Evolutionary conservation across 1,284 basidiomycete genomes (phyloP).

Genomic region (Trichosporon ovoides): DNA sequence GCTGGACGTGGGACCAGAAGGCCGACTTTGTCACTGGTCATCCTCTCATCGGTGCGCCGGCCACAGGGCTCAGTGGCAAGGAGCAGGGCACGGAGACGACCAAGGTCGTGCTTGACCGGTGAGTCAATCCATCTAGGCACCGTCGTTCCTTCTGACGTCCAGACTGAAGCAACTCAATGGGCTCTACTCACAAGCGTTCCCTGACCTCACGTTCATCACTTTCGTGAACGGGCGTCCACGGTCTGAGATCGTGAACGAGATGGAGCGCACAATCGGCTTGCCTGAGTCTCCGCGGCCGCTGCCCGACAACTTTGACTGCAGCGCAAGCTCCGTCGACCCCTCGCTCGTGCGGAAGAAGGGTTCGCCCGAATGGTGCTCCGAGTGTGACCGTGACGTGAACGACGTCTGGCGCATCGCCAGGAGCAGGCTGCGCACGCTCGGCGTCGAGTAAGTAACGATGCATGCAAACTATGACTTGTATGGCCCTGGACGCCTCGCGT

Average conservation of each 20-base stretch:
- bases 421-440: conserved; percentile 52
- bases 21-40: conserved; percentile 72
- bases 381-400: conserved; percentile 64
- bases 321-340: conserved; percentile 35
- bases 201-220: conserved; percentile 75
- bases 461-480: neutral
- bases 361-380: conserved; percentile 55
- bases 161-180: conserved; percentile 61
- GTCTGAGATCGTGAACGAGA: conserved; percentile 65
- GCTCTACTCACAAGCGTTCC: conserved; percentile 67
- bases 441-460: conserved; percentile 24
- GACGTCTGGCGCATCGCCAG: conserved; percentile 71
- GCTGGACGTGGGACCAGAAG: conserved; percentile 59
- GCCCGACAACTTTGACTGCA: conserved; percentile 24
- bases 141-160: conserved; percentile 2
- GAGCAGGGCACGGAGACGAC: conserved; percentile 60
- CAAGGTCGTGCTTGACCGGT: conserved; percentile 39
- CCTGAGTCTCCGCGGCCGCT: conserved; percentile 27
- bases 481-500: neutral
- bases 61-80: conserved; percentile 62
- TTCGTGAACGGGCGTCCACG: conserved; percentile 81
- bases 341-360: conserved; percentile 32
- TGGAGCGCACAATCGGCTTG: conserved; percentile 61
- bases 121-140: conserved; percentile 9
- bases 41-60: conserved; percentile 78